Base-by-base conservation (phyloP, 768 basidiomycete species). In the Pilatotrama ljubarskyi region DNA sequence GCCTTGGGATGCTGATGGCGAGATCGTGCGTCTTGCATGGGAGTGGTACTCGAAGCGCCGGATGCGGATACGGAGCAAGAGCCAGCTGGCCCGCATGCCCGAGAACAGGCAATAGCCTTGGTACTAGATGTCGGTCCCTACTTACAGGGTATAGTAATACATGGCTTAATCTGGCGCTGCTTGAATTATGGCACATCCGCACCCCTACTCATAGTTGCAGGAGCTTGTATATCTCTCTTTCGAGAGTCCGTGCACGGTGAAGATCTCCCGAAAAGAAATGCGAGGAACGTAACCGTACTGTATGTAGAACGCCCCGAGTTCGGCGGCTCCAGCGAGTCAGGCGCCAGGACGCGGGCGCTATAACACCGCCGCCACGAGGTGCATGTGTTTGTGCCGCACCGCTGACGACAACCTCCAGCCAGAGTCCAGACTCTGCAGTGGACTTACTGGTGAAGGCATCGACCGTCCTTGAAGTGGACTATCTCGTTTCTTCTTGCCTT, bases 1-100 rank as follows among this genome's bases (percentile, higher is more conserved):
- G 4, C 97, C 97, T 2, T 98, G 90, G 73, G 93, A 95, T 63
- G 95, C 97, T 0, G 95, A 97, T 68, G 97, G 97, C 17, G 91
- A 95, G 64, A 80, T 97, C 13, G 83, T 98, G 61, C 87, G 93
- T 58, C 82, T 93, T 58, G 89, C 93, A 3, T 99, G 97, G 97
- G 96, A 96, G 75, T 98, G 93, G 92, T 97, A 94, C 68, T 81
- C 86, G 61, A 80, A 85, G 72, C 78, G 83, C 51, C 80, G 90
- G 25, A 84, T 90, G 2, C 75, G 88, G 64, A 79, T 88, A 58
- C 77, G 90, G 66, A 85, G 86, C 63, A 81, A 83, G 75, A 76
- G 73, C 44, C 84, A 88, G 75, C 69, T 86, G 56, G 78, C 81
- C 44, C 76, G 84, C 55, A 80, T 83, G 79, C 90, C 90, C 4